Base-by-base conservation (phyloP, 2,329 filamentous ascomycete species). In the Emergomyces orientalis region DNA sequence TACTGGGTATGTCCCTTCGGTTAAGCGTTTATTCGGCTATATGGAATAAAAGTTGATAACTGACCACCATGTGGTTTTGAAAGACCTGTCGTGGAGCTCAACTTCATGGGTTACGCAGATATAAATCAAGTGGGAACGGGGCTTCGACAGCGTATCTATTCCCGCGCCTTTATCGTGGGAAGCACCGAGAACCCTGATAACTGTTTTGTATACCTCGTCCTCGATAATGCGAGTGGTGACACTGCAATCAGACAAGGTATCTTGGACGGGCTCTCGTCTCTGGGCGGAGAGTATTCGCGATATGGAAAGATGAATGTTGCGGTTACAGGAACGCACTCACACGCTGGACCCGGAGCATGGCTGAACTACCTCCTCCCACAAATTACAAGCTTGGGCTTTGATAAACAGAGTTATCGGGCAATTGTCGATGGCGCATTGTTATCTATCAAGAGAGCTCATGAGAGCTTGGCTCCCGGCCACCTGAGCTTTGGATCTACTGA, bases 281-380 rank as follows among this genome's bases (percentile, higher is more conserved):
- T 96, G 8, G 93, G 92, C 0, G 74, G 80, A 19, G 86, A 88
- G 2, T 96, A 92, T 73, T 79, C 83, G 1, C 77, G 87, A 34
- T 97, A 97, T 75, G 84, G 82, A 56, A 84, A 89, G 69, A 83
- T 89, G 69, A 97, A 96, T 71, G 78, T 97, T 43, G 93, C 93
- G 41, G 84, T 97, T 27, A 96, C 91, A 0, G 93, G 92, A 61
- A 97, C 93, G 0, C 93, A 97, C 74, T 94, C 90, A 32, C 93
- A 97, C 76, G 88, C 91, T 30, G 93, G 92, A 0, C 92, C 93
- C 0, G 93, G 89, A 1, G 93, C 89, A 6, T 97, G 91, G 91
- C 81, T 95, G 73, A 97, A 97, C 76, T 97, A 97, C 72, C 82
- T 97, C 11, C 81, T 97, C 6, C 93, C 92, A 8, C 92, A 97